Percentiles rank a stretch among this genome's conserved stretches.
These are phyloP conservation scores for Paecilomyces sp. DNA, from an alignment of 2,329 filamentous ascomycete genomes.

Conservation along the genomic window DNA sequence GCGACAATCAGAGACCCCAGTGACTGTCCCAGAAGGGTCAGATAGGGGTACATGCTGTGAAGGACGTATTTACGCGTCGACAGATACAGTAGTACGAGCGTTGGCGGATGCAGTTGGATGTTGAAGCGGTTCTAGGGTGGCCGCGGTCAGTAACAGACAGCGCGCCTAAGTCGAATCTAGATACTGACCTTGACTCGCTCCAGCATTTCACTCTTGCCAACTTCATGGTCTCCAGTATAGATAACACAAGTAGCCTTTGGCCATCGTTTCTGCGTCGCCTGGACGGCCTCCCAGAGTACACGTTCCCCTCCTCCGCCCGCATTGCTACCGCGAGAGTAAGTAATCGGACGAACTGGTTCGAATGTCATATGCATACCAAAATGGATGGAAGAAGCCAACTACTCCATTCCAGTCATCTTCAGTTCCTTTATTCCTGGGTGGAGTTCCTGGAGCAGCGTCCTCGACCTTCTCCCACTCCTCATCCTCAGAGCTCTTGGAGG, in stretches of 20 bases:
- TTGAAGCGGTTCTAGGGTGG: conserved; percentile 74
- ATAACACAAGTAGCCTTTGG: conserved; percentile 84
- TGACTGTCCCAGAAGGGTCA: conserved; percentile 91
- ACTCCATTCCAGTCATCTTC: conserved; percentile 70
- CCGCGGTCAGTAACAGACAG: neutral
- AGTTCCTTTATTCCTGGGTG: conserved; percentile 35
- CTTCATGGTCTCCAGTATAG: conserved; percentile 92
- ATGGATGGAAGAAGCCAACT: conserved; percentile 95
- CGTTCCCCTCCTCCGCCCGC: conserved; percentile 92
- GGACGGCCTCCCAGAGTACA: conserved; percentile 92
- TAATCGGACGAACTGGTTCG: neutral
- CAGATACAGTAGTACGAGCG: conserved; percentile 82
- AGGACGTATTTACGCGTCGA: conserved; percentile 81
- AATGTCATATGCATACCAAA: conserved; percentile 59
- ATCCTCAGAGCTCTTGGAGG: conserved; percentile 37
- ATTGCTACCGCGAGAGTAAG: conserved; percentile 54
- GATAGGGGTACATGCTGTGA: conserved; percentile 78
- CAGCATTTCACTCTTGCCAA: conserved; percentile 72
- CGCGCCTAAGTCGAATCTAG: neutral
- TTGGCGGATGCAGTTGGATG: conserved; percentile 76
- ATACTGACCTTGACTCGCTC: conserved; percentile 60
- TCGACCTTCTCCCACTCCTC: conserved; percentile 67
- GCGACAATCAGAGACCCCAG: conserved; percentile 80
- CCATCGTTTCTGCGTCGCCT: conserved; percentile 82
- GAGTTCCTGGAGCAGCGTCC: conserved; percentile 39